Evolutionary conservation across 306 rosid genomes (phyloP), one percentile per base, ranked within the genome.

Genomic region (Arachis stenosperma): DNA sequence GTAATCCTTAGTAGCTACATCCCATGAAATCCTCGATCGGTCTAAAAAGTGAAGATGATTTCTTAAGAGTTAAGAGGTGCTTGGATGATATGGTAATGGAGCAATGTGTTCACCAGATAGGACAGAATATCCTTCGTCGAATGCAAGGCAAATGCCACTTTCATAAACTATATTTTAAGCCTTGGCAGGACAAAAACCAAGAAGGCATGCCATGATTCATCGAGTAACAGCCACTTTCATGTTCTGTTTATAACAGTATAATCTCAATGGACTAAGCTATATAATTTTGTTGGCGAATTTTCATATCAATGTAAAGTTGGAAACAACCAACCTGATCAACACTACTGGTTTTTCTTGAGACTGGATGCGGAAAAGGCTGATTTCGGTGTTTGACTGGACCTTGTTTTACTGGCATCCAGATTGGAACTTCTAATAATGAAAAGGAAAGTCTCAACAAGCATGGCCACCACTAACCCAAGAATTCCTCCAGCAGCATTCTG

Each of bases 401-500:
- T 82, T 47, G 84, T 84, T 72, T 72, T 72, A 41, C 44, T 44
- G 40, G 6, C 17, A 17, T 84, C 87, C 41, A 59, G 42, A 80
- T 73, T 68, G 67, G 84, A 72, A 76, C 75, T 80, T 84, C 87
- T 80, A 54, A 84, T 84, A 65, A 93, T 93, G 89, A 90, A 93
- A 81, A 90, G 92, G 83, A 93, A 86, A 65, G 98, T 89, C 75
- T 93, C 97, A 39, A 93, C 93, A n/a, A 93, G 87, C 98, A 90
- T 86, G 81, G 87, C 93, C 55, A 83, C 86, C 40, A 89, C 91
- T 84, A 90, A 81, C 77, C 98, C 96, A 11, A 90, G 87, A 76
- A 89, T 83, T 60, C 98, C 97, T 81, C 98, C 96, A 62, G 96
- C 92, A 79, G 96, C 90, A 83, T 88, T 93, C 93, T 93, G 89